Base-by-base conservation (phyloP, 179 eudicot genomes). In the Silene coronaria region DNA sequence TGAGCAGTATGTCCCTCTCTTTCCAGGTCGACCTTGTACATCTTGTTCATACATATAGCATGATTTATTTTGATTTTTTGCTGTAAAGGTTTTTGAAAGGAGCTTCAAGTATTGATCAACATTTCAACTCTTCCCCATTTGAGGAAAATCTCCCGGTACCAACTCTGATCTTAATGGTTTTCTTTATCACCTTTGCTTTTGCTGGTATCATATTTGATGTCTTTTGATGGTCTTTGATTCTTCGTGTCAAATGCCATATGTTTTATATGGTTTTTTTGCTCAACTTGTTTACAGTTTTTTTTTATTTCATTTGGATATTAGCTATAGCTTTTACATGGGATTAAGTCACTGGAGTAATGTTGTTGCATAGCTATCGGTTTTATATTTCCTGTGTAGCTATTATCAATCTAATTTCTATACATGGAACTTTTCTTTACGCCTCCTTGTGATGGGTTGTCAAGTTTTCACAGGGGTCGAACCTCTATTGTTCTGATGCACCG, bases 41-140 rank as follows among this genome's bases (percentile, higher is more conserved):
- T 70, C 26, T 65, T 13, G 28, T 36, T 38, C 23, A 3, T 78
- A 70, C 65, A 55, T 65, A 42, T 23, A 21, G 38, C 17, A 65
- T 65, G 27, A 74, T 46, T 27, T 4, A 10, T 72, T 60, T 9
- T 55, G 70, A 27, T 46, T 17, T 17, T 80, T 53, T 66, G 79
- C 26, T 26, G 55, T 81, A 13, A 77, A 96, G 99, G 90, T 96
- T 96, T 84, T 86, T 96, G 70, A 82, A 83, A 74, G 99, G 99
- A 80, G 99, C 99, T 84, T 87, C 93, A 80, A 91, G 97, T 82
- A 86, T 96, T 76, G 99, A 96, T 84, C 91, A 88, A 65, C 98
- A 96, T 76, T 93, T 93, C 85, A 70, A 71, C 76, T 91, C 96
- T 62, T 86, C 93, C 60, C 88, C 98, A 55, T 85, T 91, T 73